Conservation (phyloP, 495 filamentous ascomycete species). For the Penicillium simplicissimum region DNA sequence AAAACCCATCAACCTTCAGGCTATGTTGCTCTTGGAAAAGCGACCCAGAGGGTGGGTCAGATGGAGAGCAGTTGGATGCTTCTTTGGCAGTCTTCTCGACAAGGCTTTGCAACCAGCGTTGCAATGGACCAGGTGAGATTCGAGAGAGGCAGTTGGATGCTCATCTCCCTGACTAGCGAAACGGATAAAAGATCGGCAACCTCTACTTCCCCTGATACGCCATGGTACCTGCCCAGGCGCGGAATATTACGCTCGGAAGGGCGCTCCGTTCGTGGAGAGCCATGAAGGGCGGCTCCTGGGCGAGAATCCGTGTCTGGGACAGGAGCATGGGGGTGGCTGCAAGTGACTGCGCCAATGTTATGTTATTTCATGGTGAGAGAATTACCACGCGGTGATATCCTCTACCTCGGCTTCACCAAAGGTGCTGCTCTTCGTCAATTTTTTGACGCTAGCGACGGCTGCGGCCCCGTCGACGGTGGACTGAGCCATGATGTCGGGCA, state of each 20-base stretch:
- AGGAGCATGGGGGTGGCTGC: constrained; percentile 39
- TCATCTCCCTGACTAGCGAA: constrained; percentile 50
- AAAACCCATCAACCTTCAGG: constrained; percentile 31
- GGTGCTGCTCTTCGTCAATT: constrained; percentile 74
- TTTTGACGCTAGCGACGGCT: constrained; percentile 39
- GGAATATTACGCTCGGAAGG: neutral
- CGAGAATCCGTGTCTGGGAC: constrained; percentile 19
- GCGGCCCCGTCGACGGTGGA: constrained; percentile 46
- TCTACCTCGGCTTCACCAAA: constrained; percentile 96
- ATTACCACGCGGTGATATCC: constrained; percentile 94
- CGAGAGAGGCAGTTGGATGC: constrained; percentile 53
- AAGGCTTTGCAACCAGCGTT: constrained; percentile 8
- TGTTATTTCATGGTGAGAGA: neutral
- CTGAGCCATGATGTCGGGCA: constrained; percentile 83
- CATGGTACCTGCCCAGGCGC: constrained; percentile 21
- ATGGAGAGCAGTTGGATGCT: constrained; percentile 57
- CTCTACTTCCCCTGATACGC: constrained; percentile 39
- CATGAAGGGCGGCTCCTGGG: constrained; percentile 12
- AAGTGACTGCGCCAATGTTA: constrained; percentile 25
- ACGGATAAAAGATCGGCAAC: constrained; percentile 45
- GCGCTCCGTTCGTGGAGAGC: neutral
- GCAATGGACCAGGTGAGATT: constrained; percentile 28
- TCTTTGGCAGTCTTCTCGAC: constrained; percentile 49
- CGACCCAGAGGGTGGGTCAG: constrained; percentile 39
- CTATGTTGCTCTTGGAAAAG: constrained; percentile 13